Evolutionary conservation across 2,329 filamentous ascomycete genomes (phyloP).

Genomic region (Mycogone perniciosa): DNA sequence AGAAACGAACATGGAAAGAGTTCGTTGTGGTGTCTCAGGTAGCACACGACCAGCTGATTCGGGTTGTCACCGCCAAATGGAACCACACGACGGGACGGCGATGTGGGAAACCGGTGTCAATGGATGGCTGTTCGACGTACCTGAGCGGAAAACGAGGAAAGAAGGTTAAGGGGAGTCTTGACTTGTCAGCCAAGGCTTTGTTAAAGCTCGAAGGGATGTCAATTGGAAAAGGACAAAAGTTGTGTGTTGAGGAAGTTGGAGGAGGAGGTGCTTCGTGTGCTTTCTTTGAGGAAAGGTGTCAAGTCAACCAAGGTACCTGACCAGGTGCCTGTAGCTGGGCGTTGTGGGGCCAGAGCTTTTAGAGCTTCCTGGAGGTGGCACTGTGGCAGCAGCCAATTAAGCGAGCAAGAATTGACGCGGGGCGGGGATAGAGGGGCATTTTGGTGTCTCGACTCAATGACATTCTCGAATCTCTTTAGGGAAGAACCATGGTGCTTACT

Average conservation of each 20-base stretch:
- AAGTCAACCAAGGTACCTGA: neutral
- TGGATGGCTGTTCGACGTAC: slow-evolving; percentile 17
- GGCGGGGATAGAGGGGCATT: slow-evolving; percentile 14
- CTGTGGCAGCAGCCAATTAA: slow-evolving; percentile 9
- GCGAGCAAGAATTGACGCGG: slow-evolving; percentile 18
- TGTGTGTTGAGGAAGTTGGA: slow-evolving; percentile 5
- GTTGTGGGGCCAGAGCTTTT: slow-evolving; percentile 22
- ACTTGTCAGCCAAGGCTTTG: slow-evolving; percentile 3
- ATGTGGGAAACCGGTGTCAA: neutral
- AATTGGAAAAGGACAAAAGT: neutral
- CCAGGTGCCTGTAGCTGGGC: slow-evolving; percentile 1
- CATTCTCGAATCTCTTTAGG: neutral
- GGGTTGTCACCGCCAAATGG: slow-evolving; percentile 17
- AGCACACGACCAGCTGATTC: neutral
- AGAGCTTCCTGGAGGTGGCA: slow-evolving; percentile 11
- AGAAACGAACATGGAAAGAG: neutral
- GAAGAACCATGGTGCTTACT: too few species aligned
- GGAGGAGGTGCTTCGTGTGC: slow-evolving; percentile 20
- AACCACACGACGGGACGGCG: neutral
- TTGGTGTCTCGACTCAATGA: neutral
- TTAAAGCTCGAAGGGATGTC: slow-evolving; percentile 3
- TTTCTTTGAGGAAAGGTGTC: slow-evolving; percentile 30
- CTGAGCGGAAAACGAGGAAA: slow-evolving; percentile 11
- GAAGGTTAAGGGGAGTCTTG: neutral
- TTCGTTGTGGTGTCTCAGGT: neutral